Percentiles rank a stretch among this genome's conserved stretches.
Conservation (phyloP, 2,329 filamentous ascomycete species). For the Mariannaea sp. region DNA sequence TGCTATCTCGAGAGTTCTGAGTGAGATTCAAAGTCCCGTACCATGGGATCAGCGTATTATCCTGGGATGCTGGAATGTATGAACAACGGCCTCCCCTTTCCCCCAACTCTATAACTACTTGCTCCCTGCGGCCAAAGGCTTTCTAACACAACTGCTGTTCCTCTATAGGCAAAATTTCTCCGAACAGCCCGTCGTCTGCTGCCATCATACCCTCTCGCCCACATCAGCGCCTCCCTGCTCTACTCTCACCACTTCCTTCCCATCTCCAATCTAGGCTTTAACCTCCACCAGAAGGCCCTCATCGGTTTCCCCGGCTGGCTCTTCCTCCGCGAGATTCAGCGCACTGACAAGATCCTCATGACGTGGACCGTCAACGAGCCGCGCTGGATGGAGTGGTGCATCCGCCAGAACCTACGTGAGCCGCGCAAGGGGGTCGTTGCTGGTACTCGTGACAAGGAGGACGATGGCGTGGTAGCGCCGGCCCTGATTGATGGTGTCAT, state of each 20-base stretch:
- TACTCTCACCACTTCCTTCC: slow-evolving; percentile 74
- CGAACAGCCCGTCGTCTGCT: slow-evolving; percentile 65
- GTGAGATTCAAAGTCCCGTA: slow-evolving; percentile 51
- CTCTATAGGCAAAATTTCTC: slow-evolving; percentile 65
- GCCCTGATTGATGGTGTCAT: slow-evolving; percentile 75
- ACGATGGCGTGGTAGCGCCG: background rate
- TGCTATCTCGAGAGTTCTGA: slow-evolving; percentile 67
- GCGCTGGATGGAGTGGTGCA: slow-evolving; percentile 80
- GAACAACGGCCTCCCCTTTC: no score
- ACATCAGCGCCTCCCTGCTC: slow-evolving; percentile 68
- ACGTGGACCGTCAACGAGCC: slow-evolving; percentile 88
- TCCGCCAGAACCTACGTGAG: slow-evolving; percentile 49
- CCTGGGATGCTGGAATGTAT: slow-evolving; percentile 81
- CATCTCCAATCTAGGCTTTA: slow-evolving; percentile 73
- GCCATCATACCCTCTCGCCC: slow-evolving; percentile 65
- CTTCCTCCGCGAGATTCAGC: slow-evolving; percentile 66
- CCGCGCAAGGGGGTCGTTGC: slow-evolving; percentile 36
- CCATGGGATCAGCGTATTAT: slow-evolving; percentile 77
- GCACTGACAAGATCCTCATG: slow-evolving; percentile 62
- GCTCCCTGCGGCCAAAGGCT: no score
- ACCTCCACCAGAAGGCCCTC: slow-evolving; percentile 72
- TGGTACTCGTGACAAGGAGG: background rate
- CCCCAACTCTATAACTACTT: no score
- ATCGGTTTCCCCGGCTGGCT: slow-evolving; percentile 67
- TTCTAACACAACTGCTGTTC: background rate